phyloP scores from a whole-genome alignment of 306 rosid genomes.

The Sechiopsis laciniata region DNA sequence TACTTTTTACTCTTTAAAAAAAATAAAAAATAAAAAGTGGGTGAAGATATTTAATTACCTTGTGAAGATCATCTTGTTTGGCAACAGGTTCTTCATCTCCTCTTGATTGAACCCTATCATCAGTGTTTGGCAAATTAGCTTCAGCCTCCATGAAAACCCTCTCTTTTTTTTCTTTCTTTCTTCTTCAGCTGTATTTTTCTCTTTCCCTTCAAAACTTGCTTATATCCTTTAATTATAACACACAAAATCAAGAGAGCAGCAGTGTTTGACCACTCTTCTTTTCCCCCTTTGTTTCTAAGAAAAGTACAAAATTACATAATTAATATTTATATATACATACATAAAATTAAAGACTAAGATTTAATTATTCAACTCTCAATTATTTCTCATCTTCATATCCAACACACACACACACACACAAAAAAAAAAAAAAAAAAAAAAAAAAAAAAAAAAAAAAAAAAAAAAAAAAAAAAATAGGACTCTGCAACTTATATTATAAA shows the following conservation, averaged over 20 bases:
- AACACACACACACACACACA: no score
- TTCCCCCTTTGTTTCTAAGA: not conserved
- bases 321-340: not conserved
- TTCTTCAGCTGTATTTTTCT: not conserved
- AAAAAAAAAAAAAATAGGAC: no score
- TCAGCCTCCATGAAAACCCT: conserved; percentile 15
- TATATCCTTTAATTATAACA: not conserved
- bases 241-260: not conserved
- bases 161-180: not conserved
- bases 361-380: conserved; percentile 5
- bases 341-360: conserved; percentile 4
- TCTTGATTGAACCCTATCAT: conserved; percentile 29
- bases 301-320: not conserved
- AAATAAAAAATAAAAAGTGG: not conserved
- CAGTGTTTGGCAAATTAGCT: not conserved
- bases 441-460: no score
- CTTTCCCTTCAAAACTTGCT: not conserved
- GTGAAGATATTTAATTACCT: conserved; percentile 32
- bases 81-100: conserved; percentile 25
- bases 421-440: no score
- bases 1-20: no score
- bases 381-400: not conserved
- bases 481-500: conserved; percentile 9
- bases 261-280: conserved; percentile 13
- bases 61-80: conserved; percentile 24